Base-by-base conservation (phyloP, 768 basidiomycete species). In the Phylloporus scabripes region DNA sequence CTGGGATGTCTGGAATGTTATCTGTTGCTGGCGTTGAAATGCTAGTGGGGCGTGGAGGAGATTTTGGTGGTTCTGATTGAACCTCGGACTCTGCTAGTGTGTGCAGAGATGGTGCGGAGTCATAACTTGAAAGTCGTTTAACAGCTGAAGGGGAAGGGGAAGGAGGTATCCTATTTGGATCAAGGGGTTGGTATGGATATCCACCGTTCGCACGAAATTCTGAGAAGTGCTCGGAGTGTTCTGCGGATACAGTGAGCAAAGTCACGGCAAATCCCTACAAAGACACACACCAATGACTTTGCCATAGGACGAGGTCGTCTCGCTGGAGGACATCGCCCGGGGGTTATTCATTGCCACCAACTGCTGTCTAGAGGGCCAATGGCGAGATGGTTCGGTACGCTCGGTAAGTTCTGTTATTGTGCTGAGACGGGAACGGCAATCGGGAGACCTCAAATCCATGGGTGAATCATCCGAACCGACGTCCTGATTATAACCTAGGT, bases 391-490 rank as follows among this genome's bases (percentile, higher is more conserved):
- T 53, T 82, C 83, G 31, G 85, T 81, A 29, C 73, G 73, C 60
- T 88, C 86, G 14, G 84, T 82, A 40, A 64, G 68, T 66, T 89
- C 86, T 20, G 77, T 73, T 51, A 89, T 89, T 4, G 81, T 84
- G 50, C 78, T 83, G 50, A 87, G 67, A 46, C 70, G 71, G 28
- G 70, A 66, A 45, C 56, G 45, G 14, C 54, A 65, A 55, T 60
- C 55, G 8, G 63, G 61, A 34, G 61, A 58, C 63, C 56, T 58
- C 11, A 68, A 64, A 38, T 70, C 69, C 45, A 67, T 59, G 45
- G 71, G 67, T 45, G 65, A 52, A 37, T 70, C 69, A 31, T 58
- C 49, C 7, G 17, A 45, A 36, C 62, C 65, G 34, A 50, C 42
- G 5, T 56, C 66, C 17, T 64, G 46, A 23, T 64, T 54, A 41